phyloP scores from a whole-genome alignment of 331 rosid genomes.

The Malus hybrid region DNA sequence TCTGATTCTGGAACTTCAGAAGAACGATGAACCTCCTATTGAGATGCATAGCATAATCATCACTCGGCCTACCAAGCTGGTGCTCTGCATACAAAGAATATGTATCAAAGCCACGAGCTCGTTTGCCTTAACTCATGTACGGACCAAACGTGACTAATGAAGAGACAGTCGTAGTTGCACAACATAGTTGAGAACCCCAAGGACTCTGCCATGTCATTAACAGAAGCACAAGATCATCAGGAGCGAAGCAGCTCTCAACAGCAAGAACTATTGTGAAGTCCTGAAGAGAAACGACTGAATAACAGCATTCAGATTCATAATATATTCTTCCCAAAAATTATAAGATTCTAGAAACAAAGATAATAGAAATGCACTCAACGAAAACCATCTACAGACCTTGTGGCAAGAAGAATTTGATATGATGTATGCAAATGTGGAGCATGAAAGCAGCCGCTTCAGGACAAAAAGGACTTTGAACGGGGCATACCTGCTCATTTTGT shows the following conservation, averaged over 20 bases:
- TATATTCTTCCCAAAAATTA: too few species aligned
- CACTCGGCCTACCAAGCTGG: slow-evolving; percentile 36
- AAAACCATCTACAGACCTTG: slow-evolving; percentile 49
- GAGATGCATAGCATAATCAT: slow-evolving; percentile 6
- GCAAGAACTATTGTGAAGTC: slow-evolving; percentile 66
- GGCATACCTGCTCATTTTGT: neutral
- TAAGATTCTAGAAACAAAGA: neutral
- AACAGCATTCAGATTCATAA: too few species aligned
- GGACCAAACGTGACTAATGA: neutral
- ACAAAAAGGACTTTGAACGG: neutral
- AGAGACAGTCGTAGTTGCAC: neutral
- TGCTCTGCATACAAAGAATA: slow-evolving; percentile 81
- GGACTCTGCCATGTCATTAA: slow-evolving; percentile 62
- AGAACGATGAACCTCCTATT: slow-evolving; percentile 69
- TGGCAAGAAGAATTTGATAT: slow-evolving; percentile 75
- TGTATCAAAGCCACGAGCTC: slow-evolving; percentile 79
- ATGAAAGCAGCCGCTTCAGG: slow-evolving; percentile 43
- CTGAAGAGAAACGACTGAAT: slow-evolving; percentile 41
- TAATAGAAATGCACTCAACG: slow-evolving; percentile 9
- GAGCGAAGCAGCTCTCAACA: slow-evolving; percentile 75
- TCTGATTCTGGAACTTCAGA: slow-evolving; percentile 85
- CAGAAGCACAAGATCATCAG: slow-evolving; percentile 44
- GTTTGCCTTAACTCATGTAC: neutral
- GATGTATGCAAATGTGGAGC: slow-evolving; percentile 54
- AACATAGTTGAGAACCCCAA: slow-evolving; percentile 58